These are phyloP conservation scores for Aphanomyces astaci DNA, from an alignment of 352 stramenopile genomes.

Conservation along the genomic window DNA sequence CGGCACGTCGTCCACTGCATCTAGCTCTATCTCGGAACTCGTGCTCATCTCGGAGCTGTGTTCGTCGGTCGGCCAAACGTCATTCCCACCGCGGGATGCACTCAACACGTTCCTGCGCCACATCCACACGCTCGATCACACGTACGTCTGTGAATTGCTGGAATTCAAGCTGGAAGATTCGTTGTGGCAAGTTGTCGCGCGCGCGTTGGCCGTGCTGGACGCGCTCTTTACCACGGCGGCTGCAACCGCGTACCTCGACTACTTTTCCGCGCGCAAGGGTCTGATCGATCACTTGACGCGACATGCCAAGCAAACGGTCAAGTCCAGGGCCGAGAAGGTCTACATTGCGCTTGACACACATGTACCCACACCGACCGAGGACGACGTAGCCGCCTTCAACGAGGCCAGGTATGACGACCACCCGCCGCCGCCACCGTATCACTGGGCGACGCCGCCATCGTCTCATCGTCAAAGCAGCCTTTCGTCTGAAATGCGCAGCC, in stretches of 20 bases:
- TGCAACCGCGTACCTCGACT: constrained; percentile 54
- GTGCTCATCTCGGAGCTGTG: constrained; percentile 64
- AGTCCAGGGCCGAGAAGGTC: constrained; percentile 70
- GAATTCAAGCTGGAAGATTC: constrained; percentile 76
- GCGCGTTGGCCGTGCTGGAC: constrained; percentile 60
- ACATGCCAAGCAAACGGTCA: constrained; percentile 68
- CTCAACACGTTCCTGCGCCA: constrained; percentile 72
- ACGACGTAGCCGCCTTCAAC: constrained; percentile 11
- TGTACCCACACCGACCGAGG: constrained; percentile 24
- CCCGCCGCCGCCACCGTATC: background rate
- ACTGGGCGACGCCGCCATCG: background rate
- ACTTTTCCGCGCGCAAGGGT: constrained; percentile 44
- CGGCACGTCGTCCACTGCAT: background rate
- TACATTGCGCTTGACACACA: constrained; percentile 31
- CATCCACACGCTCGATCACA: constrained; percentile 61
- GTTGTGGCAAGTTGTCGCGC: constrained; percentile 48
- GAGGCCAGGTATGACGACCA: background rate
- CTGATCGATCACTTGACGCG: constrained; percentile 50
- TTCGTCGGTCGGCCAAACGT: constrained; percentile 66
- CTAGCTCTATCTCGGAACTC: constrained; percentile 16
- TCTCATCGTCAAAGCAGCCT: background rate
- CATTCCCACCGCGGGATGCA: constrained; percentile 66
- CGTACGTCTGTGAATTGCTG: constrained; percentile 78
- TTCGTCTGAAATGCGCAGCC: background rate
- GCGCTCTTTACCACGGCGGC: constrained; percentile 49